phyloP scores from a whole-genome alignment of 2,329 filamentous ascomycete genomes.

The Penicillium griseofulvum region DNA sequence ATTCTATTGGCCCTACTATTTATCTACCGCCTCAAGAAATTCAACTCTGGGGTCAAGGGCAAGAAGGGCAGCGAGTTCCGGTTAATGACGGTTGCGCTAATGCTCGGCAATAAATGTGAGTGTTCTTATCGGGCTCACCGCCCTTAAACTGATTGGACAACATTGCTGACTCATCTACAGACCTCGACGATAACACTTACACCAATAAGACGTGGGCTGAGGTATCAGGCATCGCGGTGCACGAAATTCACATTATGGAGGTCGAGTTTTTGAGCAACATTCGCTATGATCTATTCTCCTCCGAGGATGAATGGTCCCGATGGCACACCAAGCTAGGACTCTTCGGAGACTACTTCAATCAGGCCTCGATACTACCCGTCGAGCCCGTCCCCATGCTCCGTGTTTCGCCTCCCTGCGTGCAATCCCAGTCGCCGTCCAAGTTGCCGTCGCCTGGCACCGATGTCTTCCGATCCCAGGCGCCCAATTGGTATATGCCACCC shows the following conservation, averaged over 20 bases:
- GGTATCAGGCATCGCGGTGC: constrained; percentile 88
- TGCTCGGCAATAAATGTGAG: constrained; percentile 96
- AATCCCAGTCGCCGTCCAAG: constrained; percentile 35
- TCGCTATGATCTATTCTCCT: constrained; percentile 87
- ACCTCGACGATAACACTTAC: constrained; percentile 97
- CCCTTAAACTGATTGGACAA: constrained; percentile 2
- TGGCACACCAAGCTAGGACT: constrained; percentile 82
- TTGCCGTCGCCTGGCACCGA: constrained; percentile 41
- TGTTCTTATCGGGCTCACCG: constrained; percentile 28
- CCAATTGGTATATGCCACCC: constrained; percentile 29
- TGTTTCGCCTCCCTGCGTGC: constrained; percentile 35
- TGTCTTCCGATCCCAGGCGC: constrained; percentile 28
- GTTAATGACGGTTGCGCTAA: constrained; percentile 87
- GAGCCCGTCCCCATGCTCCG: constrained; percentile 34
- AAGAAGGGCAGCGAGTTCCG: constrained; percentile 92
- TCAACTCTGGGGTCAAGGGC: constrained; percentile 84
- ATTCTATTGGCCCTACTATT: constrained; percentile 86
- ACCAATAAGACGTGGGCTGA: constrained; percentile 99
- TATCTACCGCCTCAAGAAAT: constrained; percentile 87
- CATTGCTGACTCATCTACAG: constrained; percentile 44
- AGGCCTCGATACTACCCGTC: constrained; percentile 54
- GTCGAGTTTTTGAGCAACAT: constrained; percentile 99
- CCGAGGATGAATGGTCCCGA: constrained; percentile 77
- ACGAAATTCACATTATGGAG: constrained; percentile 98
- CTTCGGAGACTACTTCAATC: constrained; percentile 80